phyloP scores from a whole-genome alignment of 148 eudicot species.

The Fagopyrum homotropicum region DNA sequence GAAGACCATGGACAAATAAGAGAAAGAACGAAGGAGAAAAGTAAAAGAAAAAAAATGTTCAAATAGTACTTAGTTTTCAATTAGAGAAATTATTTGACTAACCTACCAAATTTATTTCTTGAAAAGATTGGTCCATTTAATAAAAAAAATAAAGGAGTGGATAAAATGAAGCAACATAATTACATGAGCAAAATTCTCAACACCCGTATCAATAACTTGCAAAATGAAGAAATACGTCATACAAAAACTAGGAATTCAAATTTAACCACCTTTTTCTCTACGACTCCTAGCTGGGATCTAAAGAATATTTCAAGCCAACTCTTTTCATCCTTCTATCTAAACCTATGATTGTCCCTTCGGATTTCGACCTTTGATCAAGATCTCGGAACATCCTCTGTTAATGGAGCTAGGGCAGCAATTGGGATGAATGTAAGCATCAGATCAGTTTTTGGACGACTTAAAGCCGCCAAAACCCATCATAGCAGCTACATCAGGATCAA shows the following conservation, averaged over 20 bases:
- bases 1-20: too few species aligned
- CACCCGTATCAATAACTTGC: neutral
- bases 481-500: constrained; percentile 90
- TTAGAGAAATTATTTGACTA: too few species aligned
- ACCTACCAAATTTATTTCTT: too few species aligned
- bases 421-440: neutral
- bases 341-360: neutral
- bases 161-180: too few species aligned
- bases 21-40: too few species aligned
- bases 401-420: neutral
- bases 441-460: constrained; percentile 71
- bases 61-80: too few species aligned
- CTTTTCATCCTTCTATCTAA: neutral
- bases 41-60: too few species aligned
- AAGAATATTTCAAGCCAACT: neutral
- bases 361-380: neutral
- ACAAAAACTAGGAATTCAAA: neutral
- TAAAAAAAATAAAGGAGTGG: too few species aligned
- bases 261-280: neutral
- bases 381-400: neutral
- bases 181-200: too few species aligned
- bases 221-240: neutral
- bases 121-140: too few species aligned
- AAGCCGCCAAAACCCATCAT: constrained; percentile 99
- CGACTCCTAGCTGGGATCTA: neutral